Evolutionary conservation across 1,139 yeast genomes (phyloP).

Genomic region (Candida sp.): DNA sequence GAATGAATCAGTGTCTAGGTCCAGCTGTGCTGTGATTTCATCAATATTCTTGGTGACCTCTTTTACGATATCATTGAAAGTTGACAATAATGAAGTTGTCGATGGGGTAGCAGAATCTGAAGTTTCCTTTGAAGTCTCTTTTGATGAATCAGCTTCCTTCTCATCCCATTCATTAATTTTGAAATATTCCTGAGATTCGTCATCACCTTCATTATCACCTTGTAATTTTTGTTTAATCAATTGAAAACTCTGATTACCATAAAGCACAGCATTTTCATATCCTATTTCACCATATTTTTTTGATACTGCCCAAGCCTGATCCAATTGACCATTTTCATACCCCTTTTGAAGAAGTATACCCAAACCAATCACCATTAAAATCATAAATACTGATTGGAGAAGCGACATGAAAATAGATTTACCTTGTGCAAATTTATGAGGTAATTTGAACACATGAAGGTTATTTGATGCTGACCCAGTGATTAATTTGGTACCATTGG

Average conservation of each 20-base stretch:
- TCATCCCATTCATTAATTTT: slow-evolving; percentile 23
- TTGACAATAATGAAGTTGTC: slow-evolving; percentile 4
- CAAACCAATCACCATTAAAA: slow-evolving; percentile 45
- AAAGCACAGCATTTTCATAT: slow-evolving; percentile 9
- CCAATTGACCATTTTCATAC: slow-evolving; percentile 36
- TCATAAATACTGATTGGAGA: slow-evolving; percentile 35
- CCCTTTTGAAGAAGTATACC: slow-evolving; percentile 42
- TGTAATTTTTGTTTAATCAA: slow-evolving; percentile 39
- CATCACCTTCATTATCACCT: slow-evolving; percentile 30
- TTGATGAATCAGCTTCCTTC: not conserved
- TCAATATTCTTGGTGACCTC: slow-evolving; percentile 18
- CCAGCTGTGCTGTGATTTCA: slow-evolving; percentile 11
- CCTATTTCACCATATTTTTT: slow-evolving; percentile 17
- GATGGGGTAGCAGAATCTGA: slow-evolving; percentile 1
- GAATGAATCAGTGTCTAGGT: slow-evolving; percentile 17
- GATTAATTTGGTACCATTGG: slow-evolving; percentile 66
- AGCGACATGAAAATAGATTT: slow-evolving; percentile 42
- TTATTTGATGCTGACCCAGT: slow-evolving; percentile 82
- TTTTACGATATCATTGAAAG: slow-evolving; percentile 13
- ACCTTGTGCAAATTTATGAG: slow-evolving; percentile 46
- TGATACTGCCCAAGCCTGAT: slow-evolving; percentile 16
- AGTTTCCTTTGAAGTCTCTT: not conserved
- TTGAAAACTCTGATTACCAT: slow-evolving; percentile 22
- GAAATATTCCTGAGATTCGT: slow-evolving; percentile 21
- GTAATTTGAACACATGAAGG: slow-evolving; percentile 59